phyloP scores from a whole-genome alignment of 108 stramenopile species.

The Tribonema minus region DNA sequence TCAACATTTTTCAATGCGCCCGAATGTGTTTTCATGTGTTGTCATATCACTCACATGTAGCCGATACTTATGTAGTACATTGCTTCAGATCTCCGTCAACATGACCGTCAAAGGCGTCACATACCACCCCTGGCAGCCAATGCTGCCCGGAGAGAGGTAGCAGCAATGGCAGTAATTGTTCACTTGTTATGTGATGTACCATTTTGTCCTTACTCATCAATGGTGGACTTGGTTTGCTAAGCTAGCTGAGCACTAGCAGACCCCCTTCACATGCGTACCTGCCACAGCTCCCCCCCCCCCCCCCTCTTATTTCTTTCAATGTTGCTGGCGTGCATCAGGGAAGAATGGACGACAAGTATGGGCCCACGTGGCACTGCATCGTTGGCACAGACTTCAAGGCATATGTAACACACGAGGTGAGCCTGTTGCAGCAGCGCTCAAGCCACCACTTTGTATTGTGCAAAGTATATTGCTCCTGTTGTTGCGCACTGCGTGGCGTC shows the following conservation, averaged over 20 bases:
- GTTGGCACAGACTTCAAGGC: conserved; percentile 58
- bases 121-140: too few species aligned
- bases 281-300: background rate
- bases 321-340: background rate
- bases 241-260: background rate
- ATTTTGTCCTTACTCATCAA: background rate
- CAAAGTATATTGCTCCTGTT: too few species aligned
- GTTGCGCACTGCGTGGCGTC: too few species aligned
- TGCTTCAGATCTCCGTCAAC: too few species aligned
- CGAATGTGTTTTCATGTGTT: too few species aligned
- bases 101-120: too few species aligned
- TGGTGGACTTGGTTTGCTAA: background rate
- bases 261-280: background rate
- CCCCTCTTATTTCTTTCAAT: background rate
- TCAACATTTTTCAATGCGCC: too few species aligned
- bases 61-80: too few species aligned
- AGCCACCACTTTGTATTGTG: too few species aligned
- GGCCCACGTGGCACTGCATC: conserved; percentile 61
- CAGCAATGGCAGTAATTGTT: background rate
- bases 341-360: conserved; percentile 55
- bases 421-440: too few species aligned
- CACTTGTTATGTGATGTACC: background rate
- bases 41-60: too few species aligned
- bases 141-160: too few species aligned
- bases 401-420: conserved; percentile 60